These are phyloP conservation scores for Leishmania braziliensis DNA, from an alignment of 208 protist genomes.

Conservation along the genomic window DNA sequence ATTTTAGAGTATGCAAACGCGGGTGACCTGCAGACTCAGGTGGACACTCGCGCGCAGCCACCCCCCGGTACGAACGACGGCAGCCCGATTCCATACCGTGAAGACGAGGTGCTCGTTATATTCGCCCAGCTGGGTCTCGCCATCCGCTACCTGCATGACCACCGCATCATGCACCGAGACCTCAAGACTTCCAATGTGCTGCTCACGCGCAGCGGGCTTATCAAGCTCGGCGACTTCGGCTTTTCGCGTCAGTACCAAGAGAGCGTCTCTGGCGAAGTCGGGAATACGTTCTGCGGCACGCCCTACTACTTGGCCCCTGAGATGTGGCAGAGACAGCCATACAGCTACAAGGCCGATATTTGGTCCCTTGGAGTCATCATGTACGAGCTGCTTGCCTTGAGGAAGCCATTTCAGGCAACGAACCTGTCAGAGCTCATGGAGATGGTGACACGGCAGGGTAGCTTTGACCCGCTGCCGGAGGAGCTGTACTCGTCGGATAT, in stretches of 20 bases:
- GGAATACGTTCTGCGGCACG: conserved; percentile 69
- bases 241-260: conserved; percentile 66
- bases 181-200: conserved; percentile 84
- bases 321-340: conserved; percentile 84
- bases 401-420: conserved; percentile 64
- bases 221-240: conserved; percentile 91
- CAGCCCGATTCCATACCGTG: conserved; percentile 35
- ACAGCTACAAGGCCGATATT: conserved; percentile 91
- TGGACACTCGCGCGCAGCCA: conserved; percentile 43
- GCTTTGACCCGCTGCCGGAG: conserved; percentile 49
- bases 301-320: conserved; percentile 93
- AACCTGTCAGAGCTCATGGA: conserved; percentile 58
- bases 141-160: conserved; percentile 78
- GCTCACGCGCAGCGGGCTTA: conserved; percentile 57
- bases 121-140: conserved; percentile 73
- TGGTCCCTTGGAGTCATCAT: conserved; percentile 88
- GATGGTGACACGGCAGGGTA: conserved; percentile 44
- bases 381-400: conserved; percentile 75
- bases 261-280: conserved; percentile 53
- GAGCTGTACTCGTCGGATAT: conserved; percentile 43
- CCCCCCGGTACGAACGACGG: conserved; percentile 21
- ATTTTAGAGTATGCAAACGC: conserved; percentile 84
- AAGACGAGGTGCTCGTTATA: conserved; percentile 71
- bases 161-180: conserved; percentile 84
- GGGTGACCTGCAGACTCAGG: conserved; percentile 70